These are phyloP conservation scores for Fusarium decemcellulare DNA, from an alignment of 2,329 filamentous ascomycete species.

Conservation along the genomic window DNA sequence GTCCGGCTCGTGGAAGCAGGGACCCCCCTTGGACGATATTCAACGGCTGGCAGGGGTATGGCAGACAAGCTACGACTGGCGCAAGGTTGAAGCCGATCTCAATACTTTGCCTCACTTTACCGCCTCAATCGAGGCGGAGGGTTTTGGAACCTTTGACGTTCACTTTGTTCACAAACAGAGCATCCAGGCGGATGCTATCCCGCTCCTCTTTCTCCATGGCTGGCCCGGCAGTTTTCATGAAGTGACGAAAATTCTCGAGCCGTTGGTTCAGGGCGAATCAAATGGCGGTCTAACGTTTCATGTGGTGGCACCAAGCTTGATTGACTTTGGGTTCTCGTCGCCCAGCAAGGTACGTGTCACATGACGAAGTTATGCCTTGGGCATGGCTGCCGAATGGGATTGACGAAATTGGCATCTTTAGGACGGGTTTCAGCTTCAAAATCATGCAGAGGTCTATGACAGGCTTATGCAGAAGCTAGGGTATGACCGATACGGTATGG, in stretches of 20 bases:
- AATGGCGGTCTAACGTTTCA: slow-evolving; percentile 1
- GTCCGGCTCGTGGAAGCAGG: slow-evolving; percentile 39
- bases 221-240: slow-evolving; percentile 28
- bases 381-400: background rate
- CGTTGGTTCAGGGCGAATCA: background rate
- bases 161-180: slow-evolving; percentile 73
- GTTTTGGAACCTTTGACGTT: slow-evolving; percentile 69
- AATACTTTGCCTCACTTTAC: slow-evolving; percentile 71
- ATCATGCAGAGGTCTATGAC: slow-evolving; percentile 18
- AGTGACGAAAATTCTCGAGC: slow-evolving; percentile 13
- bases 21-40: slow-evolving; percentile 43
- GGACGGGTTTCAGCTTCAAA: background rate
- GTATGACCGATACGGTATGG: no score
- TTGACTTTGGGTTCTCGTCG: slow-evolving; percentile 24
- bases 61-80: slow-evolving; percentile 69
- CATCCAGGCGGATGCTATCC: slow-evolving; percentile 64
- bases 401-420: background rate
- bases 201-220: slow-evolving; percentile 66
- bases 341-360: background rate
- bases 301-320: slow-evolving; percentile 21
- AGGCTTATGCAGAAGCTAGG: slow-evolving; percentile 28
- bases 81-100: slow-evolving; percentile 65
- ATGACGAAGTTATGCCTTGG: background rate
- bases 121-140: slow-evolving; percentile 63
- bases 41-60: slow-evolving; percentile 48